Conservation (phyloP, 2,329 filamentous ascomycete species). For the Mycosphaerella sp. region DNA sequence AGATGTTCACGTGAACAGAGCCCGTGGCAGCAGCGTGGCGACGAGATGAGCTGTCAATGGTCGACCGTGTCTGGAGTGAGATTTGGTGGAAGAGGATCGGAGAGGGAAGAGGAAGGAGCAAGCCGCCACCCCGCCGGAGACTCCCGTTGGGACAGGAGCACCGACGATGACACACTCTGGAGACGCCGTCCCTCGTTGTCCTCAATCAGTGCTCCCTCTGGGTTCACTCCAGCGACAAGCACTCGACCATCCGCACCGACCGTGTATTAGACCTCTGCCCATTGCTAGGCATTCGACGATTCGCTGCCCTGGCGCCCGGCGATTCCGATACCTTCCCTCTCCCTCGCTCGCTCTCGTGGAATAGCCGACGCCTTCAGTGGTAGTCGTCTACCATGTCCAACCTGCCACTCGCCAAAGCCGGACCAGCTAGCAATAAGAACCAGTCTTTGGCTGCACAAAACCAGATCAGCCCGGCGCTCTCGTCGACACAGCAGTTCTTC, state of each 20-base stretch:
- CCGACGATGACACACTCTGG: constrained; percentile 4
- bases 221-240: constrained; percentile 9
- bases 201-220: constrained; percentile 9
- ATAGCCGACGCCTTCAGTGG: constrained; percentile 21
- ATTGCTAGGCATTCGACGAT: constrained; percentile 7
- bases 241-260: constrained; percentile 5
- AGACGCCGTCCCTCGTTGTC: constrained; percentile 1
- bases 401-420: constrained; percentile 34
- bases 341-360: background rate
- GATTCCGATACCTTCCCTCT: background rate
- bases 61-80: background rate
- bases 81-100: background rate
- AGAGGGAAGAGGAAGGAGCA: background rate
- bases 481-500: constrained; percentile 40
- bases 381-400: constrained; percentile 37
- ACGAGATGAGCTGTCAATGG: background rate
- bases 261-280: constrained; percentile 4
- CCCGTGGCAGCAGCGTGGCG: background rate
- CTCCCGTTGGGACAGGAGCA: constrained; percentile 1
- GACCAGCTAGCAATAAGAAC: constrained; percentile 39
- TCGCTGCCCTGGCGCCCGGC: constrained; percentile 1
- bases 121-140: background rate
- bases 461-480: constrained; percentile 40
- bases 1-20: background rate
- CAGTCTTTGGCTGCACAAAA: constrained; percentile 20